phyloP scores from a whole-genome alignment of 225 moss, liverwort and hornwort genomes.

The Physcomitrium patens region DNA sequence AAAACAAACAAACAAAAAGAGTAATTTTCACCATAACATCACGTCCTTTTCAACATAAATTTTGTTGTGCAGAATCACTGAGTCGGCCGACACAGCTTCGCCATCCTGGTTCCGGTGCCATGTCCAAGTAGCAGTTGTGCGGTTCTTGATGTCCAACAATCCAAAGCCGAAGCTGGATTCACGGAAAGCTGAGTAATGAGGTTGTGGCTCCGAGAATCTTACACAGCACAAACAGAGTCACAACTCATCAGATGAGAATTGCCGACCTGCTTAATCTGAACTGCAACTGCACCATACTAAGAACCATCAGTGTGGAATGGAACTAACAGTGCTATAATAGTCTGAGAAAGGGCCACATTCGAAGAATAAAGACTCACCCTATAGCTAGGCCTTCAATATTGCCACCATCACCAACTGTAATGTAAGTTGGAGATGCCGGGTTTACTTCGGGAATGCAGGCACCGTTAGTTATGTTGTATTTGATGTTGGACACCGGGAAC shows the following conservation, averaged over 20 bases:
- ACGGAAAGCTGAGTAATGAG: constrained; percentile 58
- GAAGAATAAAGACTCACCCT: constrained; percentile 35
- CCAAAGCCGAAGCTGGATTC: constrained; percentile 73
- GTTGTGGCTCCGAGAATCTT: constrained; percentile 57
- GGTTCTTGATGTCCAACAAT: constrained; percentile 59
- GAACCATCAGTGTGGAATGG: no score
- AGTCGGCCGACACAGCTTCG: constrained; percentile 55
- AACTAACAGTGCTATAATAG: no score
- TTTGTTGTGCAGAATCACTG: constrained; percentile 46
- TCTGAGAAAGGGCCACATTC: background rate
- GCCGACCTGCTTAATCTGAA: no score
- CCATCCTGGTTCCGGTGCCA: constrained; percentile 72
- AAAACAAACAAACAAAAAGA: no score
- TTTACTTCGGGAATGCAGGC: constrained; percentile 40
- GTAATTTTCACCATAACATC: no score
- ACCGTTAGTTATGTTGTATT: constrained; percentile 56
- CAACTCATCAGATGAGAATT: no score
- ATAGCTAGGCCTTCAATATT: constrained; percentile 72
- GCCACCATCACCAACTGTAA: constrained; percentile 82
- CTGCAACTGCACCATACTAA: no score
- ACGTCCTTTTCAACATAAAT: constrained; percentile 21
- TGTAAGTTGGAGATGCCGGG: constrained; percentile 48
- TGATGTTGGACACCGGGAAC: constrained; percentile 54
- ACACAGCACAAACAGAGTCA: background rate
- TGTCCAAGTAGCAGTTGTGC: constrained; percentile 60